Percentiles rank a stretch among this genome's conserved stretches.
These are phyloP conservation scores for Globisporangium spinosum DNA, from an alignment of 352 stramenopile genomes.

Conservation along the genomic window DNA sequence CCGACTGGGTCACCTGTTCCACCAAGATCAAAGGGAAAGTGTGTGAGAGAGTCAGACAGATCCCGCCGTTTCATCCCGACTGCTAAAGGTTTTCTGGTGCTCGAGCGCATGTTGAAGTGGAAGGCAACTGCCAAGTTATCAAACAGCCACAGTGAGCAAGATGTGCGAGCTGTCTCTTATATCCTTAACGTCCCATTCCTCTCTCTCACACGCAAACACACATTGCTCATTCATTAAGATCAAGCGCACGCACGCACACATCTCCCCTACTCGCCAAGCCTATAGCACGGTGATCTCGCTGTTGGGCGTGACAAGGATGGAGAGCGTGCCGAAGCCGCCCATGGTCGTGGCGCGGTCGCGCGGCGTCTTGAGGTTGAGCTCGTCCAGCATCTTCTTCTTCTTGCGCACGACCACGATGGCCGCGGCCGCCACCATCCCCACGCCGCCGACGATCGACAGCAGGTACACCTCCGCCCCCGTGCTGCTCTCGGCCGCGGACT, in stretches of 20 bases:
- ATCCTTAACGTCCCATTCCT: background rate
- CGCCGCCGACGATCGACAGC: conserved; percentile 26
- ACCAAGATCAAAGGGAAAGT: background rate
- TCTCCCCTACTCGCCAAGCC: background rate
- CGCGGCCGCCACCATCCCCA: conserved; percentile 40
- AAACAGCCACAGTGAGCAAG: background rate
- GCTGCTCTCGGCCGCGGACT: conserved; percentile 11
- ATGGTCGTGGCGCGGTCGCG: conserved; percentile 23
- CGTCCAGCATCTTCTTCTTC: conserved; percentile 62
- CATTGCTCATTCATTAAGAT: background rate
- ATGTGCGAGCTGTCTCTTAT: background rate
- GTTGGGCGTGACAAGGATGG: conserved; percentile 50
- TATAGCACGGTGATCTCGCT: conserved; percentile 41
- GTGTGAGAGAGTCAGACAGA: background rate
- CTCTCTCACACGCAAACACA: background rate
- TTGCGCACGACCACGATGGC: conserved; percentile 57
- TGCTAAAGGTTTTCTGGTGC: background rate
- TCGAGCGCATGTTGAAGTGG: background rate
- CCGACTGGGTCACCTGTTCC: background rate
- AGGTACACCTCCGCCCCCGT: conserved; percentile 30
- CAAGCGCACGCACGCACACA: background rate
- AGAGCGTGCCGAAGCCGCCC: conserved; percentile 16
- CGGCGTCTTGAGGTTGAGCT: conserved; percentile 54
- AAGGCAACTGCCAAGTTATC: background rate
- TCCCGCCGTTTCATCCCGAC: background rate